Evolutionary conservation across 106 monocot genomes (phyloP).

Genomic region (Xerophyta viscosa): DNA sequence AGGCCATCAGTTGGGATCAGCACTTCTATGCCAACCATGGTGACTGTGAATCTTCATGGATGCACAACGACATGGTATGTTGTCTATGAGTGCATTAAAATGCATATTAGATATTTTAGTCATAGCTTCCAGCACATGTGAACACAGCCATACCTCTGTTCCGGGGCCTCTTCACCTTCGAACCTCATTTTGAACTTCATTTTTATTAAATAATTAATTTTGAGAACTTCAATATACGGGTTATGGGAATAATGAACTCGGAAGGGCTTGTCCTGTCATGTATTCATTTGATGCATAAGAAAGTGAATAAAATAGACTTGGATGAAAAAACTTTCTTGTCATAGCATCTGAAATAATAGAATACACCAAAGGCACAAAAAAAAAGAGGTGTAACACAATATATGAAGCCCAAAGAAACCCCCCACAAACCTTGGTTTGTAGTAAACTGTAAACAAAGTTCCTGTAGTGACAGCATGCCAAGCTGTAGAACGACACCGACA

Average conservation of each 20-base stretch:
- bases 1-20: constrained; percentile 59
- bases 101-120: too few relatives aligned
- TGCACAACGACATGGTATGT: too few relatives aligned
- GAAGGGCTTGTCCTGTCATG: constrained; percentile 66
- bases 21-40: constrained; percentile 64
- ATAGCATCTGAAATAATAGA: too few relatives aligned
- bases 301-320: too few relatives aligned
- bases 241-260: too few relatives aligned
- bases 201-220: too few relatives aligned
- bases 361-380: background rate
- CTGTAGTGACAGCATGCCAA: constrained; percentile 92
- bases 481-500: constrained; percentile 90
- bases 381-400: background rate
- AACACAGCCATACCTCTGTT: constrained; percentile 58
- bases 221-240: too few relatives aligned
- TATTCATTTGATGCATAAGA: background rate
- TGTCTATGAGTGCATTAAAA: too few relatives aligned
- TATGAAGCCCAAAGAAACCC: background rate
- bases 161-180: constrained; percentile 96
- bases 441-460: constrained; percentile 86
- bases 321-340: too few relatives aligned
- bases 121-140: too few relatives aligned
- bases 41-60: constrained; percentile 97
- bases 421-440: constrained; percentile 84
- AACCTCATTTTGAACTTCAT: too few relatives aligned